Base-by-base conservation (phyloP, 192 early-diverging fungal genomes). In the Allomyces macrogynus region DNA sequence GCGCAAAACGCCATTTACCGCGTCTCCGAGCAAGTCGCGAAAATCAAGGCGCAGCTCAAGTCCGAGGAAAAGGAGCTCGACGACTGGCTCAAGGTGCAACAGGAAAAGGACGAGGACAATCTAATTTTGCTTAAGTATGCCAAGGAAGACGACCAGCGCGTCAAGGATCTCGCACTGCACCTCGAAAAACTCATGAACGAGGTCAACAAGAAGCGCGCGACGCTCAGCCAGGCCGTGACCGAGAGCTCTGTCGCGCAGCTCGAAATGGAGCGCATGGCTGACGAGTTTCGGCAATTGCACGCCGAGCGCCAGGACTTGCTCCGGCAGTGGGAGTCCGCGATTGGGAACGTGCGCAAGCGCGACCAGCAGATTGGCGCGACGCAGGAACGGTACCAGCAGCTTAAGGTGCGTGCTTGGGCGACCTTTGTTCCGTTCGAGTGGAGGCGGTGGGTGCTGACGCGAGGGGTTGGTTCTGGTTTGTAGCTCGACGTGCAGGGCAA, bases 51-150 rank as follows among this genome's bases (percentile, higher is more conserved):
- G 3, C 78, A 82, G 69, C 65, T 80, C 44, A 80, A 80, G 63
- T 70, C 80, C 32, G 78, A 78, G 63, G 78, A 77, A 64, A 70
- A 79, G 23, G 81, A 82, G 68, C 72, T 82, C 61, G 76, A 79
- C 61, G 81, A 80, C 63, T 82, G 81, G 81, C 66, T 82, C 43
- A 73, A 76, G 23, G 81, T 82, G 4, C 78, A 82, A 66, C 61
- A 70, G 14, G 81, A 82, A 67, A 82, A 82, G 70, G 77, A 82
- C 62, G 81, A 82, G 67, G 81, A 82, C 72, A 80, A 77, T 65
- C 67, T 76, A 23, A 77, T 74, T 10, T 70, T 82, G 44, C 49
- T 79, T 14, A 81, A 82, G 64, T 82, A 82, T 61, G 69, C 78
- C 10, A 80, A 80, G 61, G 81, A 82, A 64, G 81, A 82, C 66